Conservation (phyloP, 2,329 filamentous ascomycete species). For the Myriangium duriaei region DNA sequence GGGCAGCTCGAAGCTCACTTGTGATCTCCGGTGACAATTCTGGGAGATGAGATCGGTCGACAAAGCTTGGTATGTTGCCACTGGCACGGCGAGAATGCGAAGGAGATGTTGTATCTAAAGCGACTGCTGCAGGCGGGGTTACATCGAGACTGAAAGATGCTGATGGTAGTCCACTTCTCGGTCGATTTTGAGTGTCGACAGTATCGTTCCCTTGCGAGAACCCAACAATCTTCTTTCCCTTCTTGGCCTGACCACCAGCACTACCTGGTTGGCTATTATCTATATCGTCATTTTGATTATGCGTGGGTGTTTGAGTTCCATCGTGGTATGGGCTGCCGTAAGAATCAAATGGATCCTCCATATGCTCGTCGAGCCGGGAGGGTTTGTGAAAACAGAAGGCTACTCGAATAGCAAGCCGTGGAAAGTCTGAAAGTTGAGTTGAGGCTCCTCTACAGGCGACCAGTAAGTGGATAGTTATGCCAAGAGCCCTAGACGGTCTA, state of each 20-base stretch:
- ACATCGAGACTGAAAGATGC: background rate
- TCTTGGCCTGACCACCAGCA: constrained; percentile 9
- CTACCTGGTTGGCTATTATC: constrained; percentile 10
- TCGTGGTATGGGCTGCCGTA: too few species aligned
- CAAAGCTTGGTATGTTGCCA: constrained; percentile 2
- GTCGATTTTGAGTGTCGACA: constrained; percentile 10
- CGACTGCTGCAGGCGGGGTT: background rate
- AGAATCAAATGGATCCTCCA: too few species aligned
- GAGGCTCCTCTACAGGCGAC: too few species aligned
- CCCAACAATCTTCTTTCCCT: constrained; percentile 14
- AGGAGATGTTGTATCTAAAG: background rate
- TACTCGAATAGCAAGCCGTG: too few species aligned
- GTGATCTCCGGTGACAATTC: constrained; percentile 10
- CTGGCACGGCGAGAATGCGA: constrained; percentile 8
- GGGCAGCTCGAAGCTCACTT: constrained; percentile 10
- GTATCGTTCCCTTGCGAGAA: constrained; percentile 11
- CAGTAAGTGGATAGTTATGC: too few species aligned
- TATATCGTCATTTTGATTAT: too few species aligned
- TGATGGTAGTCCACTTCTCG: constrained; percentile 2
- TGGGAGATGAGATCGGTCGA: constrained; percentile 9
- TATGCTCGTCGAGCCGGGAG: too few species aligned
- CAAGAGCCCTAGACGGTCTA: too few species aligned
- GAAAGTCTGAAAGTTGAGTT: too few species aligned
- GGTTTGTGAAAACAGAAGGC: too few species aligned
- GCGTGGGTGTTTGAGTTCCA: background rate